Conservation (phyloP, 1,284 basidiomycete species). For the Coniferiporia sulphurascens region DNA sequence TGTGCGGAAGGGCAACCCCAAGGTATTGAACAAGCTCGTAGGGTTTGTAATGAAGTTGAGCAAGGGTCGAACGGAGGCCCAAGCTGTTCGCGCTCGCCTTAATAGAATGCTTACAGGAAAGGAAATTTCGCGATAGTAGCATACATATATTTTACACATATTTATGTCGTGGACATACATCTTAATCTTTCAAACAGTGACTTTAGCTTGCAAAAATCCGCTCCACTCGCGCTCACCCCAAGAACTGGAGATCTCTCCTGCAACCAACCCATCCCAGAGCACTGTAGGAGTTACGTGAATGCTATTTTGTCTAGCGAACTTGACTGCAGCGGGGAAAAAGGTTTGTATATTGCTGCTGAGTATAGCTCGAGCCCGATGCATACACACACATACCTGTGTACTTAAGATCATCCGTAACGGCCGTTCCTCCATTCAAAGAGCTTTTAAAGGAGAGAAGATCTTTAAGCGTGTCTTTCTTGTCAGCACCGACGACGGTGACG, state of each 20-base stretch:
- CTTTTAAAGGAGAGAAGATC: conserved; percentile 63
- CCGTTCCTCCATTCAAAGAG: conserved; percentile 68
- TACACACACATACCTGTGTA: conserved; percentile 59
- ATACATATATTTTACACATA: neutral
- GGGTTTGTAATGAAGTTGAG: conserved; percentile 88
- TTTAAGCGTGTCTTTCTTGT: conserved; percentile 46
- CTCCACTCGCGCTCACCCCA: conserved; percentile 86
- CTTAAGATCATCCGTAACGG: conserved; percentile 80
- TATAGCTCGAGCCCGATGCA: neutral
- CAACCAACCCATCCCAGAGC: conserved; percentile 82
- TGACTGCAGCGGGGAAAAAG: conserved; percentile 46
- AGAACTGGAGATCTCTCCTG: conserved; percentile 73
- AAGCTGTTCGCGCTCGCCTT: conserved; percentile 40
- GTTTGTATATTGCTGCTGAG: neutral
- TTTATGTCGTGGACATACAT: neutral
- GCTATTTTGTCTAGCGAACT: conserved; percentile 86
- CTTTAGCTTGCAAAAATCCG: conserved; percentile 70
- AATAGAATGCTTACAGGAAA: conserved; percentile 35
- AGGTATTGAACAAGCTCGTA: conserved; percentile 84
- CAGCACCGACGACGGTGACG: conserved; percentile 41
- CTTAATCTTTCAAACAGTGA: conserved; percentile 33
- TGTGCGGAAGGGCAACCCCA: conserved; percentile 68
- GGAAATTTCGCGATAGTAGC: neutral
- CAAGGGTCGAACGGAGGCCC: conserved; percentile 73
- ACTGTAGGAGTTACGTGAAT: conserved; percentile 91